phyloP scores from a whole-genome alignment of 1,284 basidiomycete species.

The Ustilago bromivora region DNA sequence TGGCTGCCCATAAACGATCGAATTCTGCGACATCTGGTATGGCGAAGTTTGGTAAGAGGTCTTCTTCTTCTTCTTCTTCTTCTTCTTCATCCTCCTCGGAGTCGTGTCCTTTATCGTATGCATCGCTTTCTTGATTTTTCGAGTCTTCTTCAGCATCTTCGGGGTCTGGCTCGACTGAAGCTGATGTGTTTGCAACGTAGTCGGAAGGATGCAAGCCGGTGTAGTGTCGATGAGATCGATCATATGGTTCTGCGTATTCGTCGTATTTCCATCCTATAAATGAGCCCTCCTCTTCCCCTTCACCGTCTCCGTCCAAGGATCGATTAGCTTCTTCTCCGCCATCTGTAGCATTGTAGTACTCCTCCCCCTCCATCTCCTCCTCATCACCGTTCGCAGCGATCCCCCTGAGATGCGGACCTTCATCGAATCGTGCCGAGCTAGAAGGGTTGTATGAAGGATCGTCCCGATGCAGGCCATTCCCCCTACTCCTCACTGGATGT shows the following conservation, averaged over 20 bases:
- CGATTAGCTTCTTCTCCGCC: background rate
- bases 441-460: conserved; percentile 17
- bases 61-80: conserved; percentile 1
- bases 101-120: background rate
- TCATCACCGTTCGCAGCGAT: background rate
- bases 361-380: background rate
- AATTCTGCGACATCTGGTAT: conserved; percentile 34
- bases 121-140: no score
- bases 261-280: conserved; percentile 34
- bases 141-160: background rate
- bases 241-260: conserved; percentile 24
- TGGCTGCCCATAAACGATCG: conserved; percentile 5
- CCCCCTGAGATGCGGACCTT: background rate
- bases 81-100: conserved; percentile 5
- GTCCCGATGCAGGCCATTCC: conserved; percentile 24
- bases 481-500: background rate
- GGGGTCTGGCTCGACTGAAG: background rate
- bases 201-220: background rate
- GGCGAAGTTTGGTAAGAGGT: conserved; percentile 11
- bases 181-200: background rate
- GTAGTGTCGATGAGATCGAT: conserved; percentile 1
- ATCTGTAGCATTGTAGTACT: background rate
- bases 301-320: background rate
- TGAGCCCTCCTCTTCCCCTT: background rate
- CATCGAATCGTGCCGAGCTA: background rate